Evolutionary conservation across 495 filamentous ascomycete genomes (phyloP), one percentile per base, ranked within the genome.

Genomic region (Tirmania nivea): DNA sequence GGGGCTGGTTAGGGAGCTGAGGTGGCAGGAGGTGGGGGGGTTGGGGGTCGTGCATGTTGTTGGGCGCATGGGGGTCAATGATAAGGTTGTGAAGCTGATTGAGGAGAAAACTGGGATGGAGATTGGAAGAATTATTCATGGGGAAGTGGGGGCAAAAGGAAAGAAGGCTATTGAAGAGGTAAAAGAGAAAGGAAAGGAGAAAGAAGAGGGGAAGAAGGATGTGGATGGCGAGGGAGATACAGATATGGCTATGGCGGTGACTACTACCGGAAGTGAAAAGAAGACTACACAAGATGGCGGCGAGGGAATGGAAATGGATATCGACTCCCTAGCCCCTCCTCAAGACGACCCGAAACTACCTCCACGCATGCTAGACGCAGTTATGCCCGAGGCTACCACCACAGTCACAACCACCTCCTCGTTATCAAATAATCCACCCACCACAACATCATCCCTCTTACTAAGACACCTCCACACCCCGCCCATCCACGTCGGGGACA

Each of bases 11-110:
- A 81, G 81, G 59, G 76, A 80, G 21, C 70, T 99, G 20, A 85
- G 83, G 63, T 96, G 92, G 90, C 92, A 96, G 71, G 84, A 87
- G 52, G 86, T 96, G 50, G 76, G 80, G 57, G 86, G 81, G 7
- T 70, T 96, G 8, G 86, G 86, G 39, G 84, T 99, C 45, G 89
- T 92, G 8, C 62, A 64, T 39, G 54, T 64, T 37, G 53, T 65
- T 20, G 62, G 62, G 10, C n/a, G 12, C 14, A 12, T 50, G 5
- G 56, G 54, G 17, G 59, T 64, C 34, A 55, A 56, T n/a, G 2
- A 50, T 12, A 52, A 52, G 11, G 54, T 55, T n/a, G 16, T 20
- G 11, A 31, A 31, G 25, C 7, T 31, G 25, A 5, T 21, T n/a
- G 55, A 57, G 9, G 61, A 60, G 39, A 63, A 51, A 19, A 58